These are phyloP conservation scores for Lycium barbarum DNA, from an alignment of 257 asterid genomes.

Conservation along the genomic window DNA sequence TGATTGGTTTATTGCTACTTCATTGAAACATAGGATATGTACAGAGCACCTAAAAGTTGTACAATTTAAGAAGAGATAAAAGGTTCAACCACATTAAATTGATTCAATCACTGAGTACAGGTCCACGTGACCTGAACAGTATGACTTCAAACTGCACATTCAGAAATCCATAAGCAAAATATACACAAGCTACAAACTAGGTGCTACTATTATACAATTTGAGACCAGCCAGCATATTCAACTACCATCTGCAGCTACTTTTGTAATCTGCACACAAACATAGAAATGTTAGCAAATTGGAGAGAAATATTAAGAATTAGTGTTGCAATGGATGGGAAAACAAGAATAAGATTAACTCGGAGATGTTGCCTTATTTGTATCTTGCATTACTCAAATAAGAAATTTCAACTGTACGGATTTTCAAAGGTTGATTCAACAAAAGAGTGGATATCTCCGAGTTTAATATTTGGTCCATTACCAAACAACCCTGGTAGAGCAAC, in stretches of 20 bases:
- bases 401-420: not conserved
- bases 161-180: not conserved
- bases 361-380: not conserved
- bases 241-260: not conserved
- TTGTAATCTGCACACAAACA: not conserved
- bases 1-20: not conserved
- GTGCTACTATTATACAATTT: constrained; percentile 11
- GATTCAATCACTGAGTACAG: not conserved
- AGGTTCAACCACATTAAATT: not conserved
- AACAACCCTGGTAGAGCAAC: not conserved
- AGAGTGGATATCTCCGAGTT: not conserved
- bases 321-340: not conserved
- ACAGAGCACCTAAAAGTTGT: not conserved
- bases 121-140: constrained; percentile 1
- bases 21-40: not conserved
- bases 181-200: constrained; percentile 17
- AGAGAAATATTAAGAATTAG: not conserved
- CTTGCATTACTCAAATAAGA: not conserved
- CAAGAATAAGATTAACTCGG: not conserved
- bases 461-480: not conserved
- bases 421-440: not conserved
- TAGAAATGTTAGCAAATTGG: not conserved
- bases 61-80: not conserved
- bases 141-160: constrained; percentile 8
- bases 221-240: constrained; percentile 19